Conservation (phyloP, 441 rosid genomes). For the Francoa sonchifolia region DNA sequence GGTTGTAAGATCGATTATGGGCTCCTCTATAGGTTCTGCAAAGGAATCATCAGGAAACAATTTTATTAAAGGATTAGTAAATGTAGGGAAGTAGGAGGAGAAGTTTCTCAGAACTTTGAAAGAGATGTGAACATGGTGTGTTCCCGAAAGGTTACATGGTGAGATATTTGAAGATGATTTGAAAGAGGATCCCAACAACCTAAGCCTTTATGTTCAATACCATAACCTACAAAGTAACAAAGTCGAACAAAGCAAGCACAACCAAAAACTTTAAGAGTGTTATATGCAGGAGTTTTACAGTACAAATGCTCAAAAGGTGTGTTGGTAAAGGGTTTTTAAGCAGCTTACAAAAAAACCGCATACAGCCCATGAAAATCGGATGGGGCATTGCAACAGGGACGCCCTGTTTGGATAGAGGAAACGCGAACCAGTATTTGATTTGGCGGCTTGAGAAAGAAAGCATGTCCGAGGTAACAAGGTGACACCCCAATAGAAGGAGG, state of each 20-base stretch:
- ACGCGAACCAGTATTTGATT: too few species aligned
- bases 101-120: too few species aligned
- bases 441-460: too few species aligned
- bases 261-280: background rate
- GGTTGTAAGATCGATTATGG: background rate
- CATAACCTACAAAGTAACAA: background rate
- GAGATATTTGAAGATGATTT: background rate
- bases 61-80: background rate
- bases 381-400: too few species aligned
- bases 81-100: background rate
- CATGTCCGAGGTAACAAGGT: too few species aligned
- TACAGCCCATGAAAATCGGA: too few species aligned
- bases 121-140: too few species aligned
- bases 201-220: background rate
- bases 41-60: background rate
- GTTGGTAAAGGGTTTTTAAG: too few species aligned
- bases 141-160: background rate
- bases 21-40: background rate
- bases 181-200: background rate
- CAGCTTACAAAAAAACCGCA: too few species aligned
- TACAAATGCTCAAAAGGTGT: background rate
- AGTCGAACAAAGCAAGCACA: background rate
- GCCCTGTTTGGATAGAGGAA: too few species aligned
- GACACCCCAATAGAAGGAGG: too few species aligned
- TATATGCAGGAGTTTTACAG: background rate